phyloP scores from a whole-genome alignment of 1,139 yeast species.

The Pichia cactophila region DNA sequence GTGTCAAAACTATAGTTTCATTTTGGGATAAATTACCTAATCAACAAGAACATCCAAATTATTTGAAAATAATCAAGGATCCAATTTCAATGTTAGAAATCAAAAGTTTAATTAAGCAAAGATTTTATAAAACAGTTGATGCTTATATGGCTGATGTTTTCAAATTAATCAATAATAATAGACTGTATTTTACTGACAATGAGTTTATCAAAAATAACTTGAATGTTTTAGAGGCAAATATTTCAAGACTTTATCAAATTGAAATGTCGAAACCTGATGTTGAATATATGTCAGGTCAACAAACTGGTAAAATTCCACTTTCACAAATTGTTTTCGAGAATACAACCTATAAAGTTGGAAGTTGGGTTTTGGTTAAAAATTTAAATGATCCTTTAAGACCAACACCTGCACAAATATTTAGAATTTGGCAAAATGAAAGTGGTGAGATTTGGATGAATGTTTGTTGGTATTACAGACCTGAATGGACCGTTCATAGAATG shows the following conservation, averaged over 20 bases:
- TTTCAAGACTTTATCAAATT: slow-evolving; percentile 52
- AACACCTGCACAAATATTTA: slow-evolving; percentile 86
- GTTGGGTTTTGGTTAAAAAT: slow-evolving; percentile 85
- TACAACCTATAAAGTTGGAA: slow-evolving; percentile 75
- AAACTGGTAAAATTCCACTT: slow-evolving; percentile 48
- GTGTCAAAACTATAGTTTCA: slow-evolving; percentile 26
- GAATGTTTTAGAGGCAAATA: slow-evolving; percentile 50
- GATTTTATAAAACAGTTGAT: slow-evolving; percentile 73
- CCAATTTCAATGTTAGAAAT: slow-evolving; percentile 83
- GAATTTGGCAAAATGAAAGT: slow-evolving; percentile 83
- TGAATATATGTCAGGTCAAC: slow-evolving; percentile 58
- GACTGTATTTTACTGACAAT: slow-evolving; percentile 42
- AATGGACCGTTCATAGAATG: slow-evolving; percentile 89
- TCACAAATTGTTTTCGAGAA: slow-evolving; percentile 78
- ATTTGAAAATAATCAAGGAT: slow-evolving; percentile 51
- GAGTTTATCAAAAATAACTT: slow-evolving; percentile 60
- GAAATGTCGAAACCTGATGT: slow-evolving; percentile 79
- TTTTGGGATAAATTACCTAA: slow-evolving; percentile 80
- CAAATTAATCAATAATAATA: slow-evolving; percentile 68
- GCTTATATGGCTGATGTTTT: slow-evolving; percentile 70
- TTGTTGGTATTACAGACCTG: slow-evolving; percentile 97
- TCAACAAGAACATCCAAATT: slow-evolving; percentile 54
- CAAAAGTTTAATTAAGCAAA: slow-evolving; percentile 74
- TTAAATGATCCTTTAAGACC: slow-evolving; percentile 86
- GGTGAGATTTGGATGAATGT: slow-evolving; percentile 76